These are phyloP conservation scores for Saposhnikovia divaricata DNA, from an alignment of 129 eudicot species.

Conservation along the genomic window DNA sequence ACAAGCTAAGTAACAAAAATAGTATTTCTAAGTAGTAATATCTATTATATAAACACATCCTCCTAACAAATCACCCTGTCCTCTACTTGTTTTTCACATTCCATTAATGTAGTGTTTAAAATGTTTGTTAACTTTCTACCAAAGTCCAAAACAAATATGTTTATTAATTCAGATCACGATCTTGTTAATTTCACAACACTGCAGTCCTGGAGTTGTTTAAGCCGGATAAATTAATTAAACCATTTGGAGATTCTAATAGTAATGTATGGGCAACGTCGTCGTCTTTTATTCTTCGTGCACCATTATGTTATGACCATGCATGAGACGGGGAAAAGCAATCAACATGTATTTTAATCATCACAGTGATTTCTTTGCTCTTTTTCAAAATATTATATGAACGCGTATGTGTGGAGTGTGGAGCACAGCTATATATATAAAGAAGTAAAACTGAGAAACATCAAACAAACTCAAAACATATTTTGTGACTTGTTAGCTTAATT, in stretches of 20 bases:
- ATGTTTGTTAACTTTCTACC: slow-evolving; percentile 16
- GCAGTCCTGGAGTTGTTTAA: background rate
- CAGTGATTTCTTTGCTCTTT: too few species aligned
- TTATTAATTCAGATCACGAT: background rate
- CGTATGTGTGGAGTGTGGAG: too few species aligned
- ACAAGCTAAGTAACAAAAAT: slow-evolving; percentile 20
- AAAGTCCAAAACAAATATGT: slow-evolving; percentile 3
- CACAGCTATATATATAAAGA: too few species aligned
- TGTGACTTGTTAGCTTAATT: too few species aligned
- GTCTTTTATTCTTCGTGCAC: too few species aligned
- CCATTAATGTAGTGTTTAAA: background rate
- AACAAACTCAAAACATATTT: too few species aligned
- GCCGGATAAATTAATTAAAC: background rate
- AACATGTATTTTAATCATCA: too few species aligned
- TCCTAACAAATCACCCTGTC: slow-evolving; percentile 16
- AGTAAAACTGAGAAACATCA: too few species aligned
- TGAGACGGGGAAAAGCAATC: too few species aligned
- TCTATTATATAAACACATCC: background rate
- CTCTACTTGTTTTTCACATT: background rate
- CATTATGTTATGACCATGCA: too few species aligned
- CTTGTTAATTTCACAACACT: background rate
- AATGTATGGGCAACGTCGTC: too few species aligned
- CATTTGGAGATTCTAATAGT: background rate
- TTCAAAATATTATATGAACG: too few species aligned
- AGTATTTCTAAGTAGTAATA: slow-evolving; percentile 18